Percentiles rank a stretch among this genome's conserved stretches.
Conservation (phyloP, 768 basidiomycete species). For the Solioccasus polychromus region DNA sequence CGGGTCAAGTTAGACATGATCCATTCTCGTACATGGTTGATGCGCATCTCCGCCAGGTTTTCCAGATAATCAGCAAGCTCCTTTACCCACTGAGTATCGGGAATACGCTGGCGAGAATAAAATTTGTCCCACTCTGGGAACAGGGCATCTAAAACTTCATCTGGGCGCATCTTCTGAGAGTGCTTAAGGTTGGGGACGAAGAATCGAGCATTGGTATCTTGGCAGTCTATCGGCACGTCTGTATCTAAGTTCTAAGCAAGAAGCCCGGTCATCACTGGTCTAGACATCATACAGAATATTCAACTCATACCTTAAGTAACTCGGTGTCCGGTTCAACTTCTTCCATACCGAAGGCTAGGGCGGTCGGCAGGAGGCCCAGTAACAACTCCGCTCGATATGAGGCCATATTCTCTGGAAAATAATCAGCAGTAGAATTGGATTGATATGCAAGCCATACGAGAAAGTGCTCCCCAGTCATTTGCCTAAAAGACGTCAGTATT, state of each 20-base stretch:
- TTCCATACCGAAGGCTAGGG: conserved; percentile 46
- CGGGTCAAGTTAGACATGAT: conserved; percentile 45
- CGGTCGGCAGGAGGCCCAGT: conserved; percentile 39
- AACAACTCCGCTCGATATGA: conserved; percentile 45
- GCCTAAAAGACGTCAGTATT: conserved; percentile 34
- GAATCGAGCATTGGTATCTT: conserved; percentile 38
- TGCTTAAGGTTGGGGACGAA: conserved; percentile 23
- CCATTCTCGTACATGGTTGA: conserved; percentile 50
- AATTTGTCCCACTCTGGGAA: conserved; percentile 31
- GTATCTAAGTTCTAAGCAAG: conserved; percentile 50
- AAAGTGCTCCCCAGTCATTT: conserved; percentile 61
- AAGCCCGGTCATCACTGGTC: background rate
- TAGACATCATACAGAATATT: background rate
- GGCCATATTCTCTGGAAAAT: conserved; percentile 41
- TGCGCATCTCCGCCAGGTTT: conserved; percentile 40
- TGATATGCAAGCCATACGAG: conserved; percentile 41
- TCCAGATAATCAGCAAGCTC: conserved; percentile 41
- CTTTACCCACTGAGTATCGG: conserved; percentile 43
- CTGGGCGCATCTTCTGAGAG: conserved; percentile 11
- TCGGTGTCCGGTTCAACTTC: conserved; percentile 45
- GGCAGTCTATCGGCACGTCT: conserved; percentile 36
- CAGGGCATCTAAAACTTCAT: conserved; percentile 13
- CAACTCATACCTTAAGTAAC: conserved; percentile 42
- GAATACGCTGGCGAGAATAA: conserved; percentile 29
- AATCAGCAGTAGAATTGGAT: background rate